Evolutionary conservation across 768 basidiomycete genomes (phyloP).

Genomic region (Mycena metata): DNA sequence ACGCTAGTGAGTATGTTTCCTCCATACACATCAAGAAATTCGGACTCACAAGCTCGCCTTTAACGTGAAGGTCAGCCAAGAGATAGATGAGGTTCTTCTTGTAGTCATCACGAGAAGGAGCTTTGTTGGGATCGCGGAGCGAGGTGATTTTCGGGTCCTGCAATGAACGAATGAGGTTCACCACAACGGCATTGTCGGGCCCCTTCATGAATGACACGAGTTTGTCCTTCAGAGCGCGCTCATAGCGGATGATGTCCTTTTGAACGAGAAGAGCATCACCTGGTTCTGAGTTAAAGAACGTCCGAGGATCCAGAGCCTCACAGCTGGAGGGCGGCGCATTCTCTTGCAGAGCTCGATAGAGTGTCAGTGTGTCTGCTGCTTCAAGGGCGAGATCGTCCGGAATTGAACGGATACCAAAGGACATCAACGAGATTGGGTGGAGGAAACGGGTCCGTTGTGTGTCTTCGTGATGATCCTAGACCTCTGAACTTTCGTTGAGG

Average conservation of each 20-base stretch:
- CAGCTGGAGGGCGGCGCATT: constrained; percentile 15
- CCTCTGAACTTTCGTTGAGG: constrained; percentile 50
- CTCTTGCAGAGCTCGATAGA: constrained; percentile 61
- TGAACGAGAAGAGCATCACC: constrained; percentile 63
- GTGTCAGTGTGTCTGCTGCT: constrained; percentile 64
- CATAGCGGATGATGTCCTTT: constrained; percentile 72
- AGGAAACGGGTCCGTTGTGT: constrained; percentile 64
- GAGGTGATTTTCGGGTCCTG: constrained; percentile 50
- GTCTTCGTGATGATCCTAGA: constrained; percentile 51
- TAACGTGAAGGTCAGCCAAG: constrained; percentile 68
- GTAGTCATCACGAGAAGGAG: constrained; percentile 51
- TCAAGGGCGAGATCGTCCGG: constrained; percentile 78
- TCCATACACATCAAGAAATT: not conserved
- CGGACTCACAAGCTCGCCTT: constrained; percentile 65
- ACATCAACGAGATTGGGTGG: constrained; percentile 74
- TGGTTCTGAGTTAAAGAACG: constrained; percentile 53
- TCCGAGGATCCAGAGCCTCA: constrained; percentile 42
- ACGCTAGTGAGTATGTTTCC: not conserved
- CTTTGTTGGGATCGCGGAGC: constrained; percentile 42
- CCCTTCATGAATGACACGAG: constrained; percentile 54
- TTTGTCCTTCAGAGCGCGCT: constrained; percentile 62
- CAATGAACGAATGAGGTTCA: constrained; percentile 54
- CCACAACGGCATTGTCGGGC: constrained; percentile 53
- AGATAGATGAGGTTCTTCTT: constrained; percentile 62
- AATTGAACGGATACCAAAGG: constrained; percentile 62